Base-by-base conservation (phyloP, 352 stramenopile genomes). In the Phytopythium helicoides region DNA sequence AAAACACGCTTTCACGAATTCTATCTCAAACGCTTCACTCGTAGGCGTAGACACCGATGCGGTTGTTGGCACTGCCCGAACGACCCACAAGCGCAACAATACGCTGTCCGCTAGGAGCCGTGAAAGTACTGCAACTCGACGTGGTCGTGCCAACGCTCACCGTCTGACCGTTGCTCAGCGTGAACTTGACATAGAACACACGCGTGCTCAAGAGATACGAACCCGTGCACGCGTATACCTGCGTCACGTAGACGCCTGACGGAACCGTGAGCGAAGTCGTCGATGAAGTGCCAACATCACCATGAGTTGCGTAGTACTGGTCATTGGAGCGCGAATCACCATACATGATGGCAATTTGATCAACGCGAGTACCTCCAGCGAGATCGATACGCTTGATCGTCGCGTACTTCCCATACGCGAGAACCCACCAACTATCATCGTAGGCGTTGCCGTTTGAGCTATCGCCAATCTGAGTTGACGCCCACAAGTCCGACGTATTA, bases 351-450 rank as follows among this genome's bases (percentile, higher is more conserved):
- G 48, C 56, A 23, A 62, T 62, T 28, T 53, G 48, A 21, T 62
- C 56, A 7, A 62, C 56, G 21, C 56, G 56, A 21, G 56, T 58
- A 11, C 56, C 56, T 14, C 48, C 56, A 6, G 56, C 56, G n/a
- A 62, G 56, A 16, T 62, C 41, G 23, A 62, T 62, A 8, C 42
- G 41, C 33, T 62, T 41, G 42, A 62, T 62, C 7, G 48, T 62
- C 56, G 56, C 57, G 47, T 54, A 62, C 15, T 62, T 62, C 6
- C 56, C 56, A 36, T 58, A 62, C 36, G 48, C 54, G 12, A 62
- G 41, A 3, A 62, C 48, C 56, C 56, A 62, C 56, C 56, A 62
- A 33, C 56, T 62, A 22, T 62, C 56, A 28, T 62, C 48, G 35
- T 62, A 62, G 12, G 41, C 55, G 15, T 62, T 36, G 15, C 55